Conservation (phyloP, 2,329 filamentous ascomycete genomes). For the Epichloe brachyelytri region DNA sequence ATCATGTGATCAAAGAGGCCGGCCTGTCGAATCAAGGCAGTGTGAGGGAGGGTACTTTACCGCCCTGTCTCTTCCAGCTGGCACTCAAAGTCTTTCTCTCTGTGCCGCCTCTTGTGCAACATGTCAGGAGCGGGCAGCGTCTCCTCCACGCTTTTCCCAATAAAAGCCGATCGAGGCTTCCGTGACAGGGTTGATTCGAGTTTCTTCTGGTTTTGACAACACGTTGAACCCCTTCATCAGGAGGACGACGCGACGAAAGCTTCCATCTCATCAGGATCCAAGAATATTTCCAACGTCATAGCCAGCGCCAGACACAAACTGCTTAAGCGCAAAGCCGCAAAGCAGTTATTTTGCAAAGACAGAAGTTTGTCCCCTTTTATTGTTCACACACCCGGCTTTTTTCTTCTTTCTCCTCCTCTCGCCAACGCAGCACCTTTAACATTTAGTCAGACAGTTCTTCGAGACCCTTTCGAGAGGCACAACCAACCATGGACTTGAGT, state of each 20-base stretch:
- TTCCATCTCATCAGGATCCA: background rate
- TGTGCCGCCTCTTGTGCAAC: background rate
- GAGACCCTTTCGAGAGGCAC: background rate
- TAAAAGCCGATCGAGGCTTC: background rate
- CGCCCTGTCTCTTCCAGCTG: conserved; percentile 3
- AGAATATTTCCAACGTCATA: background rate
- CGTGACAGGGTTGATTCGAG: background rate
- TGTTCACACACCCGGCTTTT: background rate
- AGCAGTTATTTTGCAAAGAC: background rate
- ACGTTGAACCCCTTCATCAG: background rate
- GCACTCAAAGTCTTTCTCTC: background rate
- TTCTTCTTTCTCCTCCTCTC: background rate
- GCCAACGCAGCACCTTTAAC: background rate
- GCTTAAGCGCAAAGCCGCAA: background rate
- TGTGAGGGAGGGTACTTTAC: conserved; percentile 5
- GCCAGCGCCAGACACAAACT: background rate
- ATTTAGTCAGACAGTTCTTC: background rate
- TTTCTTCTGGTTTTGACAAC: background rate
- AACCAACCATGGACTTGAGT: conserved; percentile 38
- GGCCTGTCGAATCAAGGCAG: conserved; percentile 8
- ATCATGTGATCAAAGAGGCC: conserved; percentile 11
- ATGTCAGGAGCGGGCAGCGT: background rate
- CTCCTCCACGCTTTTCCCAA: background rate
- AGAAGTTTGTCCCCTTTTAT: background rate
- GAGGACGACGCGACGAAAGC: background rate